Evolutionary conservation across 2,329 filamentous ascomycete genomes (phyloP).

Genomic region (Stagonosporopsis tanaceti): DNA sequence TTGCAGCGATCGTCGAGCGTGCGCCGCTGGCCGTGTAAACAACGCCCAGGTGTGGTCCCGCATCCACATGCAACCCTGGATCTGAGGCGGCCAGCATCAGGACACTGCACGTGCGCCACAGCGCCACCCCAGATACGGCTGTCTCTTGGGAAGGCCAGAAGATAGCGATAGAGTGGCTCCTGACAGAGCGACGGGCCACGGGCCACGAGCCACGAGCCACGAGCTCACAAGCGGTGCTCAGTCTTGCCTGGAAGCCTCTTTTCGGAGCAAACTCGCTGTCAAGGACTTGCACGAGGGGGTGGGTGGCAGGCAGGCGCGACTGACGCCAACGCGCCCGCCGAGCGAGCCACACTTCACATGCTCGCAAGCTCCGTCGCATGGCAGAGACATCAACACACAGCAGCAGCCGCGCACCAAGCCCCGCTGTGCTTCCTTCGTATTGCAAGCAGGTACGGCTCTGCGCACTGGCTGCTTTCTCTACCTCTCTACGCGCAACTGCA

Average conservation of each 20-base stretch:
- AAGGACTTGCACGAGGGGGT: background rate
- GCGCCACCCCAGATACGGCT: background rate
- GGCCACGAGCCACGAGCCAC: background rate
- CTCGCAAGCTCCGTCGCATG: background rate
- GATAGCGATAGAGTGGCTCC: no score
- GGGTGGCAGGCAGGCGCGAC: background rate
- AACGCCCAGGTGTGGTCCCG: conserved; percentile 5
- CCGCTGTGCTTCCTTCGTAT: background rate
- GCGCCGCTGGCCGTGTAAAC: conserved; percentile 11
- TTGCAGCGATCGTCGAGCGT: conserved; percentile 18
- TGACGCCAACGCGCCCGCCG: conserved; percentile 9
- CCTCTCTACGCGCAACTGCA: background rate
- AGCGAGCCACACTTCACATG: conserved; percentile 18
- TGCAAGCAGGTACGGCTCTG: background rate
- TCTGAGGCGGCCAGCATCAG: conserved; percentile 2
- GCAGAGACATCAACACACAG: background rate
- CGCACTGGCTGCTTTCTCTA: background rate
- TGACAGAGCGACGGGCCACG: no score
- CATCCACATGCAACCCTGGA: conserved; percentile 6
- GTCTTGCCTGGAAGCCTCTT: background rate
- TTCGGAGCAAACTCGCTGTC: no score
- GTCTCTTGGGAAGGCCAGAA: no score
- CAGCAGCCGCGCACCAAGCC: background rate
- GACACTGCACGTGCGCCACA: conserved; percentile 13
- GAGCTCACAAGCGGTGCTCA: background rate